Evolutionary conservation across 768 basidiomycete species (phyloP).

Genomic region (Serendipita vermifera): DNA sequence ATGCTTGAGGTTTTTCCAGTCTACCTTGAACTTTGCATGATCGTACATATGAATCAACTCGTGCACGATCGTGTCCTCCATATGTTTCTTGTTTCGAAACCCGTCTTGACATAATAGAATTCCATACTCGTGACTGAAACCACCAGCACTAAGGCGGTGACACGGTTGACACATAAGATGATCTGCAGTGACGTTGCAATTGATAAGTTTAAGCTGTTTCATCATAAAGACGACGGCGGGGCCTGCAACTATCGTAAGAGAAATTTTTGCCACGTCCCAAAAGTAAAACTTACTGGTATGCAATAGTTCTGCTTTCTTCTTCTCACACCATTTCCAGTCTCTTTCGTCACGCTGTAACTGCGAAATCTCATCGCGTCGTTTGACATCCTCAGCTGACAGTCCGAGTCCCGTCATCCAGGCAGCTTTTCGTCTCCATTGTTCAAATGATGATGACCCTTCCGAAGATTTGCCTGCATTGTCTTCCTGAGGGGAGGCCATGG

Average conservation of each 20-base stretch:
- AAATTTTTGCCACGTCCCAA: not conserved
- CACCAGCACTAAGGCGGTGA: conserved; percentile 57
- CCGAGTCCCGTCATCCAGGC: conserved; percentile 40
- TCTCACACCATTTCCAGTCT: conserved; percentile 43
- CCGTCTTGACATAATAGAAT: conserved; percentile 78
- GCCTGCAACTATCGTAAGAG: conserved; percentile 33
- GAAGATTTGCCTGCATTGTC: not conserved
- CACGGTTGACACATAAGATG: conserved; percentile 82
- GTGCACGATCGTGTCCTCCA: conserved; percentile 88
- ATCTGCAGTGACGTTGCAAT: conserved; percentile 53
- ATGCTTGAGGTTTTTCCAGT: conserved; percentile 82
- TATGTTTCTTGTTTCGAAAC: conserved; percentile 66
- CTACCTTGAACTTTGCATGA: conserved; percentile 85
- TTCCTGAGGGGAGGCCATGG: not conserved
- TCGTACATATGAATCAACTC: conserved; percentile 95
- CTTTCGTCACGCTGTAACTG: conserved; percentile 25
- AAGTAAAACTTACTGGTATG: conserved; percentile 43
- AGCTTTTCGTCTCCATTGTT: conserved; percentile 40
- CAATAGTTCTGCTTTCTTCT: conserved; percentile 55
- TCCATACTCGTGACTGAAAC: conserved; percentile 65
- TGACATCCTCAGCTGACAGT: conserved; percentile 31
- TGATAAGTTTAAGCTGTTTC: conserved; percentile 68
- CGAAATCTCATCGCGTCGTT: conserved; percentile 19
- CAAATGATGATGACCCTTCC: conserved; percentile 24
- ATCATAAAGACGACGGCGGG: conserved; percentile 84